phyloP scores from a whole-genome alignment of 331 rosid species.

The Malus hybrid region DNA sequence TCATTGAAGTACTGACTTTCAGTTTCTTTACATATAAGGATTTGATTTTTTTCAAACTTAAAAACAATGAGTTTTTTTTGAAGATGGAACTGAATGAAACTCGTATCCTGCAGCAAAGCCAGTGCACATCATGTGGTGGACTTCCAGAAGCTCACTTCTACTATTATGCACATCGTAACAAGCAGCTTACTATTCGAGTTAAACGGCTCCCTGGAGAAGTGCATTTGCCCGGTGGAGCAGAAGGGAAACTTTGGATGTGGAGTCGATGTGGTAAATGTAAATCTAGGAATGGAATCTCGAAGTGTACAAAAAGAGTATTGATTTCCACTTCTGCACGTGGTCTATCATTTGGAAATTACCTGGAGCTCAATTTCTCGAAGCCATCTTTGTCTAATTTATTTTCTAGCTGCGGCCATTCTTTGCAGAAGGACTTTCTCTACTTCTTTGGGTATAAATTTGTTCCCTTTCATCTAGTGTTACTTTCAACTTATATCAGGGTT shows the following conservation, averaged over 20 bases:
- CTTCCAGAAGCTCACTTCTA: slow-evolving; percentile 83
- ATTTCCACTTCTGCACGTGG: slow-evolving; percentile 67
- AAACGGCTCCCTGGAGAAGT: slow-evolving; percentile 34
- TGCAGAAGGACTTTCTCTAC: slow-evolving; percentile 74
- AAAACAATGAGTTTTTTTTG: background rate
- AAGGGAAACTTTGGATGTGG: slow-evolving; percentile 99
- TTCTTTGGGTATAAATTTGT: slow-evolving; percentile 66
- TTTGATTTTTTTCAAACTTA: background rate
- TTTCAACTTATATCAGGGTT: background rate
- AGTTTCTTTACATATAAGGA: background rate
- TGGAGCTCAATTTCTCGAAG: slow-evolving; percentile 81
- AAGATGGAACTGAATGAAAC: slow-evolving; percentile 24
- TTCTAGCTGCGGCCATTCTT: slow-evolving; percentile 72
- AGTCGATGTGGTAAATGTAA: slow-evolving; percentile 84
- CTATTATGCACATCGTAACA: slow-evolving; percentile 74
- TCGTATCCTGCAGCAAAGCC: slow-evolving; percentile 60
- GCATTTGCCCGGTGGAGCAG: slow-evolving; percentile 60
- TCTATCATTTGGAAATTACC: slow-evolving; percentile 84
- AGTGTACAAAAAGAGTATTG: slow-evolving; percentile 71
- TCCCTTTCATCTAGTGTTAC: background rate
- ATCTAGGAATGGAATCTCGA: slow-evolving; percentile 25
- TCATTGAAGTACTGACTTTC: background rate
- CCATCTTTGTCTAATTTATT: slow-evolving; percentile 40
- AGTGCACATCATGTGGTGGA: slow-evolving; percentile 68
- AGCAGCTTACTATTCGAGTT: slow-evolving; percentile 85